Evolutionary conservation across 441 rosid genomes (phyloP).

Genomic region (Erysimum pusillum): DNA sequence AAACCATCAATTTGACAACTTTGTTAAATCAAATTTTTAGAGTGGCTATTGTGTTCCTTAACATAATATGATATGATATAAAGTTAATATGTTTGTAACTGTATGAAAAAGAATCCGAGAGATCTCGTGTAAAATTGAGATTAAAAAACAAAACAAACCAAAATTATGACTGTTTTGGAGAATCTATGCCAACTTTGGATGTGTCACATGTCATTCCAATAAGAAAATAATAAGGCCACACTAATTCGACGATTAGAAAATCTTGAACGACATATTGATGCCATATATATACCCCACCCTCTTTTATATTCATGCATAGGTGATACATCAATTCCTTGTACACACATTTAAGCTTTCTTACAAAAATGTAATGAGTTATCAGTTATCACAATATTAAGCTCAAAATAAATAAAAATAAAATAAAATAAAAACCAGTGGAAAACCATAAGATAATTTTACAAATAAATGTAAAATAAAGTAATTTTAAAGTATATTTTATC

Average conservation of each 20-base stretch:
- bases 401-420: background rate
- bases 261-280: conserved; percentile 1
- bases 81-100: background rate
- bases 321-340: background rate
- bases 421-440: background rate
- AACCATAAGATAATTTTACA: background rate
- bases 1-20: too few species aligned
- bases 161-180: conserved; percentile 23
- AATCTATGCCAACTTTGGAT: conserved; percentile 40
- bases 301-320: conserved; percentile 21
- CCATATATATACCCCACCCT: conserved; percentile 21
- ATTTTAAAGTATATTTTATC: background rate
- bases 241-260: conserved; percentile 33
- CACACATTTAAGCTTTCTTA: background rate
- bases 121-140: conserved; percentile 24
- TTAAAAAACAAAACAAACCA: conserved; percentile 9
- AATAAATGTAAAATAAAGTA: background rate
- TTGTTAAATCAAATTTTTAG: too few species aligned
- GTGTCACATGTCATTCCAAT: conserved; percentile 40
- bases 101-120: conserved; percentile 27
- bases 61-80: background rate
- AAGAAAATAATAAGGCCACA: conserved; percentile 26
- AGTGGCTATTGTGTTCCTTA: too few species aligned
- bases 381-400: background rate
- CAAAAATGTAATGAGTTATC: background rate